Percentiles rank a stretch among this genome's conserved stretches.
Evolutionary conservation across 768 basidiomycete genomes (phyloP).

Genomic region (Trametes coccinea): DNA sequence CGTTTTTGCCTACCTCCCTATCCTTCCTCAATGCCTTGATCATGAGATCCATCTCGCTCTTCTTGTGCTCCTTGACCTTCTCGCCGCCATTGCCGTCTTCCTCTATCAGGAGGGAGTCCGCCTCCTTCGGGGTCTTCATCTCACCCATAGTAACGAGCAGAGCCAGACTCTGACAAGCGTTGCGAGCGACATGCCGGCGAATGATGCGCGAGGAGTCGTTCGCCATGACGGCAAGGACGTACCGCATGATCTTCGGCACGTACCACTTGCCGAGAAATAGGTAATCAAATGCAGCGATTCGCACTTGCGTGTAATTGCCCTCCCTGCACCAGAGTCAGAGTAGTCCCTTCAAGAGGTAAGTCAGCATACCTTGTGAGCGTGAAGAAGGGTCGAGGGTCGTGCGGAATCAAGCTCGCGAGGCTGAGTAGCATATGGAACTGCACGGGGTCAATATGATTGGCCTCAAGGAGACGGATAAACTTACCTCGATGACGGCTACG

Average conservation of each 20-base stretch:
- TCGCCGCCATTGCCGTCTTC: constrained; percentile 78
- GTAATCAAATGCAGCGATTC: constrained; percentile 92
- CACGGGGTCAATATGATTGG: constrained; percentile 4
- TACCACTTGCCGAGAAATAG: constrained; percentile 90
- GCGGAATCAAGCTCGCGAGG: constrained; percentile 74
- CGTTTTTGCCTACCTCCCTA: constrained; percentile 79
- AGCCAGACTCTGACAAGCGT: constrained; percentile 83
- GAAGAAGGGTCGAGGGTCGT: constrained; percentile 77
- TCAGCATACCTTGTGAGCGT: constrained; percentile 77
- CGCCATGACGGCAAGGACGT: constrained; percentile 83
- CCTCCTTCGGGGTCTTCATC: constrained; percentile 78
- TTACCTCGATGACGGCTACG: constrained; percentile 84
- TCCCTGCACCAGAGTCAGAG: constrained; percentile 54
- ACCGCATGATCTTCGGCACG: constrained; percentile 78
- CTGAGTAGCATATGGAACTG: constrained; percentile 83
- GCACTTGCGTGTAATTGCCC: constrained; percentile 91
- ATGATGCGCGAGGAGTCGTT: constrained; percentile 82
- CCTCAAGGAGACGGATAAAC: constrained; percentile 23
- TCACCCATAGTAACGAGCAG: constrained; percentile 88
- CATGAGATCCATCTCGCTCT: constrained; percentile 80
- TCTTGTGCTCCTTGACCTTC: constrained; percentile 73
- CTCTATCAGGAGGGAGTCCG: constrained; percentile 79
- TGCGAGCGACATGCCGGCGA: constrained; percentile 84
- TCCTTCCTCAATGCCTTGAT: constrained; percentile 89
- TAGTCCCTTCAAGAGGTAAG: background rate